These are phyloP conservation scores for Dissophora ornata DNA, from an alignment of 192 early-diverging fungal genomes.

Conservation along the genomic window DNA sequence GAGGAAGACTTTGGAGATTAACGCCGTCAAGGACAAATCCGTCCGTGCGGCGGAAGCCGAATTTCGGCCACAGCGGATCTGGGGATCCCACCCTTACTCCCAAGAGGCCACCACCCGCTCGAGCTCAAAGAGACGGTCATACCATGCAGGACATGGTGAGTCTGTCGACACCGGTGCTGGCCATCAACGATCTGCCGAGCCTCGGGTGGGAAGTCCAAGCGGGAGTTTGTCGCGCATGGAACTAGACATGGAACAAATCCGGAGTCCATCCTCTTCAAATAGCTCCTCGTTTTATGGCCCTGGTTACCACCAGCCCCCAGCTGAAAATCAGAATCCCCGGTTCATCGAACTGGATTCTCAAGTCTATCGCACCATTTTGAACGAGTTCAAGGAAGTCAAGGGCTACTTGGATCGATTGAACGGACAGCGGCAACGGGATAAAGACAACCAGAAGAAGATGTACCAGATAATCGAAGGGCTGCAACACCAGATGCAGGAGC, in stretches of 20 bases:
- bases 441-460: slow-evolving; percentile 20
- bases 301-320: too few relatives aligned
- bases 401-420: slow-evolving; percentile 21
- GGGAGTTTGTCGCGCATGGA: too few relatives aligned
- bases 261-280: too few relatives aligned
- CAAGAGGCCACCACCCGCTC: background rate
- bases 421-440: slow-evolving; percentile 33
- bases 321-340: background rate
- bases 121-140: background rate
- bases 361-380: slow-evolving; percentile 24
- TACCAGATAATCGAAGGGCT: slow-evolving; percentile 23
- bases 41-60: background rate
- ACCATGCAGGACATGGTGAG: too few relatives aligned
- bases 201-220: too few relatives aligned
- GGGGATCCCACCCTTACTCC: slow-evolving; percentile 32
- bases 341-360: background rate
- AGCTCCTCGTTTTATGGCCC: too few relatives aligned
- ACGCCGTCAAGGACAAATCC: background rate
- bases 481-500: slow-evolving; percentile 22
- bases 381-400: slow-evolving; percentile 28
- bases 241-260: too few relatives aligned
- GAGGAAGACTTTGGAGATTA: too few relatives aligned
- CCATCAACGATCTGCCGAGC: too few relatives aligned
- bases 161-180: too few relatives aligned
- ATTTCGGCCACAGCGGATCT: slow-evolving; percentile 27